Evolutionary conservation across 116 monocot genomes (phyloP).

Genomic region (Thalassia testudinum): DNA sequence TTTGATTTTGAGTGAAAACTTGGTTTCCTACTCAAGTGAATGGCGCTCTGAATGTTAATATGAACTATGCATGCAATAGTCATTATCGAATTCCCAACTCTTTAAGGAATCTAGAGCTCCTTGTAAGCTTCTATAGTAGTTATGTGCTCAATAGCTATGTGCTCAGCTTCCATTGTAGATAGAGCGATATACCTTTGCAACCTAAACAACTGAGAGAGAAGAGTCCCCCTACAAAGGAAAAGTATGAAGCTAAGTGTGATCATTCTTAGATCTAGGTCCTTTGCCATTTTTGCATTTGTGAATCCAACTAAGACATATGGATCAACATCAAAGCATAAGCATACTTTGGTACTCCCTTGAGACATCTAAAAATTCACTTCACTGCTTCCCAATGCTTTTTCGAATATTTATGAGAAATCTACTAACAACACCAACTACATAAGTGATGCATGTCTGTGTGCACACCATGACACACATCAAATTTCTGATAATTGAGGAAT

Average conservation of each 20-base stretch:
- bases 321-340: slow-evolving; percentile 2
- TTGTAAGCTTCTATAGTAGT: no score
- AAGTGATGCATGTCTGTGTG: slow-evolving; percentile 3
- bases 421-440: slow-evolving; percentile 5
- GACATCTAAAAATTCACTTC: slow-evolving; percentile 13
- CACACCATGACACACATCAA: slow-evolving; percentile 14
- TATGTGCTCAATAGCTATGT: no score
- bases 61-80: no score
- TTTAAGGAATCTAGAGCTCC: no score
- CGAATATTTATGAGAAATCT: slow-evolving; percentile 5
- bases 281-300: slow-evolving; percentile 6
- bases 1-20: no score
- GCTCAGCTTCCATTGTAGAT: no score
- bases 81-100: no score
- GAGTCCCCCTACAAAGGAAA: not conserved
- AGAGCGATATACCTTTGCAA: no score
- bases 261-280: slow-evolving; percentile 7
- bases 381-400: slow-evolving; percentile 10
- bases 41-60: no score
- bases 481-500: slow-evolving; percentile 1
- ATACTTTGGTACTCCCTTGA: not conserved
- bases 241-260: slow-evolving; percentile 1
- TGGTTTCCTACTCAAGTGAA: no score
- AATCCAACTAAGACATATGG: not conserved
- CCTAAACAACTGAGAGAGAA: not conserved